Base-by-base conservation (phyloP, 116 monocot genomes). In the Phalaenopsis hybrid region DNA sequence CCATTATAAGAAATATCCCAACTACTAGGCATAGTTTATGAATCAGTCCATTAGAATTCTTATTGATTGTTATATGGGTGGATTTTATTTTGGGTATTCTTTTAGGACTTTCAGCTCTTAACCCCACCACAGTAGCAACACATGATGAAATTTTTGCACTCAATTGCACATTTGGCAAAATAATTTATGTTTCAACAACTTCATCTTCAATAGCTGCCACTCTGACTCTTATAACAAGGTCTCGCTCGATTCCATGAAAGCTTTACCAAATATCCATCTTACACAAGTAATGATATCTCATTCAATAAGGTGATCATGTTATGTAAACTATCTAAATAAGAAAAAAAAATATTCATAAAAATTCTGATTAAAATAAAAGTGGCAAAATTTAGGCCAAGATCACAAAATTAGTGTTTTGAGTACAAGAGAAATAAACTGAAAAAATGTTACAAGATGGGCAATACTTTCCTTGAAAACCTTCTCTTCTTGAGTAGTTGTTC, bases 381-480 rank as follows among this genome's bases (percentile, higher is more conserved):
- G 8, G 67, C 6, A 67, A 25, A 65, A 67, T 31, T 41, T 6
- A 25, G 12, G 4, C 41, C 11, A 73, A 3, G 21, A 6, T 41
- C 16, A 43, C 12, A 43, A 0, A 73, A 73, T 6, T 55, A 55
- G 15, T 16, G 55, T 41, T 16, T 73, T 73, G 13, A 31, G 41
- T 73, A 37, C 57, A 74, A 55, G 55, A 81, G 18, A 6, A 1
- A 63, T 72, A 21, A 58, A 70, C 18, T 7, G 4, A 41, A 28
- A 51, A 7, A 48, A 80, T 37, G 37, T 63, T 76, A 76, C 33
- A 65, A 74, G 10, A 59, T 20, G 61, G 37, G 16, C 57, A 79
- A 79, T 77, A 81, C 85, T 80, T 84, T 37, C 88, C 82, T 84
- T 21, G 85, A 79, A 74, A 88, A 88, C 11, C 41, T 84, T 82